phyloP scores from a whole-genome alignment of 768 basidiomycete species.

The Psilocybe sp. region DNA sequence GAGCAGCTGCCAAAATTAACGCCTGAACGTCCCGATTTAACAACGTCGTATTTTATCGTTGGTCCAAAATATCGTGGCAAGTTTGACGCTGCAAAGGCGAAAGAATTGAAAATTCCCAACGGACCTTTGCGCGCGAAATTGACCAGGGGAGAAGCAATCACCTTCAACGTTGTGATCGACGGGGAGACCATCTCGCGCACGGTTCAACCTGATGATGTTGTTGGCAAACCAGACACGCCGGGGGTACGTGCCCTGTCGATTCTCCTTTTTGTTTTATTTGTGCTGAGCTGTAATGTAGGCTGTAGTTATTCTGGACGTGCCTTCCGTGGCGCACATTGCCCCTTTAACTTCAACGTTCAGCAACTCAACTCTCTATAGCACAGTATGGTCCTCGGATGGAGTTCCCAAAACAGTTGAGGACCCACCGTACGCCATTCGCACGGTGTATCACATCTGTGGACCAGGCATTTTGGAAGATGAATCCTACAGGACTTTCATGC shows the following conservation, averaged over 20 bases:
- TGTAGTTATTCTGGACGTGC: constrained; percentile 70
- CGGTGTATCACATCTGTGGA: constrained; percentile 72
- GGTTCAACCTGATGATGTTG: constrained; percentile 58
- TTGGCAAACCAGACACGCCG: constrained; percentile 51
- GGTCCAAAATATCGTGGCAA: constrained; percentile 60
- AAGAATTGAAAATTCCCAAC: constrained; percentile 51
- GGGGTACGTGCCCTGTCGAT: constrained; percentile 29
- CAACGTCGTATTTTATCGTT: constrained; percentile 48
- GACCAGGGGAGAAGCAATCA: constrained; percentile 63
- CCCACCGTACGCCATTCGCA: constrained; percentile 38
- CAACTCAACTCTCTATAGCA: constrained; percentile 43
- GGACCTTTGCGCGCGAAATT: constrained; percentile 60
- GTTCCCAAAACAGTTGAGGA: constrained; percentile 31
- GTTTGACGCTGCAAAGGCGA: constrained; percentile 68
- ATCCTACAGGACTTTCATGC: constrained; percentile 72
- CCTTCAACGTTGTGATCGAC: constrained; percentile 47
- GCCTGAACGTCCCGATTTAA: constrained; percentile 23
- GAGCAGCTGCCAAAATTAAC: constrained; percentile 34
- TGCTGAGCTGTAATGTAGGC: constrained; percentile 35
- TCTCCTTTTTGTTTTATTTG: background rate
- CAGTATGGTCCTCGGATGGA: constrained; percentile 42
- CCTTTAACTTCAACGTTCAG: constrained; percentile 47
- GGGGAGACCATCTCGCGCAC: constrained; percentile 40
- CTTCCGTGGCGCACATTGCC: constrained; percentile 54
- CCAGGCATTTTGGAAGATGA: constrained; percentile 66